phyloP scores from a whole-genome alignment of 441 rosid genomes.

The Aleurites moluccanus region DNA sequence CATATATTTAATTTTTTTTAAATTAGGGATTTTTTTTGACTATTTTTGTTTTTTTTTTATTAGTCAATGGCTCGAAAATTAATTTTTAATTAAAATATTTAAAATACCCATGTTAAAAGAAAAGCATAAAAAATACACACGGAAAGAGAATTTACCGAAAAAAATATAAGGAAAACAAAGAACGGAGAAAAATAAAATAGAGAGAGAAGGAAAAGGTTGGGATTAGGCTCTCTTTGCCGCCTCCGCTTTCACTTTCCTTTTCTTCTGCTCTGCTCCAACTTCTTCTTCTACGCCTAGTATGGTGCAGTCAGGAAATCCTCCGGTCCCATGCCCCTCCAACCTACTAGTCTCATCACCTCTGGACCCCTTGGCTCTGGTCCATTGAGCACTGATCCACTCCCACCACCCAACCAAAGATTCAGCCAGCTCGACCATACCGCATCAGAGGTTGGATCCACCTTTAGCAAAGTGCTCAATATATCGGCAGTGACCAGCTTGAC shows the following conservation, averaged over 20 bases:
- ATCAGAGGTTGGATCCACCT: constrained; percentile 29
- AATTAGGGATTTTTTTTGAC: no score
- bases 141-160: no score
- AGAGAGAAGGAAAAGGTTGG: no score
- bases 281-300: constrained; percentile 30
- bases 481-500: constrained; percentile 74
- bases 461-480: constrained; percentile 58
- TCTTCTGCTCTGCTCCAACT: constrained; percentile 54
- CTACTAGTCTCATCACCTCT: constrained; percentile 87
- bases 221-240: constrained; percentile 71
- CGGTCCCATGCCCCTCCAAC: constrained; percentile 74
- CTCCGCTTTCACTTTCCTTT: constrained; percentile 70
- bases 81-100: no score
- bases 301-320: constrained; percentile 53
- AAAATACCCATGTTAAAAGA: no score
- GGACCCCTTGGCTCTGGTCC: constrained; percentile 63
- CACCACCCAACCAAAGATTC: constrained; percentile 42
- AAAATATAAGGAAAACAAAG: no score
- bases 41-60: no score
- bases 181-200: no score
- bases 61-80: no score
- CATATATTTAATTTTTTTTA: no score
- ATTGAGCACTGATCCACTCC: constrained; percentile 34
- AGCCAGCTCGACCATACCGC: constrained; percentile 42
- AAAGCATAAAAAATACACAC: no score